Evolutionary conservation across 345 rosid genomes (phyloP), one percentile per base, ranked within the genome.

Genomic region (Camelina hispida): DNA sequence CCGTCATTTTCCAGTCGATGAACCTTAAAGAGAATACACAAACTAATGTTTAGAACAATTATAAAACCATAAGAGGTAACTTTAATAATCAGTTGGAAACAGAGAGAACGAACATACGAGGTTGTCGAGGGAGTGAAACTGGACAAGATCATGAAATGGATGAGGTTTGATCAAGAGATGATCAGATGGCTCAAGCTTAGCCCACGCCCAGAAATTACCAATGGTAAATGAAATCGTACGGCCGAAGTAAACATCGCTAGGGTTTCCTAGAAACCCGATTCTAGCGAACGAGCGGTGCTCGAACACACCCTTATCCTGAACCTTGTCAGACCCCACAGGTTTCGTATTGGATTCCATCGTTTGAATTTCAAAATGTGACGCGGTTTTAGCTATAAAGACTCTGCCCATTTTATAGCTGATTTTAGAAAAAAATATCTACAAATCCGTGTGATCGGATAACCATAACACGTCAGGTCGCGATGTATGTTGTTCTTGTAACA

Each of bases 1-100:
- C 98, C 98, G 71, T 91, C 98, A 62, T 60, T 91, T 58, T 86
- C 80, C 83, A 91, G 76, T 74, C 97, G 84, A 66, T 83, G 42
- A 18, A 63, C 55, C 77, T 43, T 14, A 14, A 40, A 40, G 43
- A 34, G 9, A 34, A 28, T 5, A 34, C 37, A 6, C 2, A 34
- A 34, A 34, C 9, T 34, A 34, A 34, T 6, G 2, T 32, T 34
- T 34, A 34, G 37, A 34, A 34, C 8, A 4, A 28, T 3, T 28
- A 23, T 2, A 28, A 28, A 28, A 28, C 30, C 30, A 28, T 28
- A 28, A 28, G 30, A 28, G 30, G 30, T n/a, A n/a, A n/a, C n/a
- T n/a, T n/a, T n/a, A n/a, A 28, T 3, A 44, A 8, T 11, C 6
- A 42, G 6, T 56, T 32, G 15, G 40, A 43, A 34, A 34, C 37